phyloP scores from a whole-genome alignment of 2,329 filamentous ascomycete species.

The Sporothrix luriei region DNA sequence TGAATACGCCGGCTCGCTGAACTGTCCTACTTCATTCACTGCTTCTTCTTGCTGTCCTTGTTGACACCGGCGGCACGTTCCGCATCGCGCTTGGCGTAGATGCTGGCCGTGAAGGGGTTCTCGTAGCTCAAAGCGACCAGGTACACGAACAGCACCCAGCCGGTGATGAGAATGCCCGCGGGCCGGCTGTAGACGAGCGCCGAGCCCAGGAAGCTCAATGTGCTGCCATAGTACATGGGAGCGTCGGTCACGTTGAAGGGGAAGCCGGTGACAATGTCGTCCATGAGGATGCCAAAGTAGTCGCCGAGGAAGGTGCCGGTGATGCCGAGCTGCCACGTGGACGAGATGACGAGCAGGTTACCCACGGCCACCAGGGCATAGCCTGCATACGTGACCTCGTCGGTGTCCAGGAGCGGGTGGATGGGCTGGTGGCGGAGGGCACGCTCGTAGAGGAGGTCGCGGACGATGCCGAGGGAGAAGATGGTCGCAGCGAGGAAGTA shows the following conservation, averaged over 20 bases:
- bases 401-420: constrained; percentile 69
- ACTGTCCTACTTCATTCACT: constrained; percentile 43
- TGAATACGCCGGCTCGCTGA: constrained; percentile 23
- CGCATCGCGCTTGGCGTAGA: constrained; percentile 82
- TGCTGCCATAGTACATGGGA: constrained; percentile 96
- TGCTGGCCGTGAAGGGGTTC: constrained; percentile 90
- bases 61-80: constrained; percentile 51
- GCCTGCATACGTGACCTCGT: constrained; percentile 63
- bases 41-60: constrained; percentile 55
- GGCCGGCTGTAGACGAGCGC: constrained; percentile 85
- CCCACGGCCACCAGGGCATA: constrained; percentile 72
- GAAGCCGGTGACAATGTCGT: constrained; percentile 89
- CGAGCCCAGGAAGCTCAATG: constrained; percentile 86
- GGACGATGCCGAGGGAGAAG: constrained; percentile 86
- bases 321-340: constrained; percentile 88
- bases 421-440: constrained; percentile 76
- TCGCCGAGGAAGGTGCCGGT: constrained; percentile 96
- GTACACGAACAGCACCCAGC: constrained; percentile 76
- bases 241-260: constrained; percentile 89
- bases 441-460: constrained; percentile 83
- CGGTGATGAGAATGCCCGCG: constrained; percentile 77
- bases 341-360: constrained; percentile 82
- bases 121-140: constrained; percentile 80
- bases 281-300: constrained; percentile 98
- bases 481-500: constrained; percentile 87